A percentile compares a stretch with the other conserved stretches of the same genome.
These are phyloP conservation scores for Mycocentrospora acerina DNA, from an alignment of 2,329 filamentous ascomycete species.

Conservation along the genomic window DNA sequence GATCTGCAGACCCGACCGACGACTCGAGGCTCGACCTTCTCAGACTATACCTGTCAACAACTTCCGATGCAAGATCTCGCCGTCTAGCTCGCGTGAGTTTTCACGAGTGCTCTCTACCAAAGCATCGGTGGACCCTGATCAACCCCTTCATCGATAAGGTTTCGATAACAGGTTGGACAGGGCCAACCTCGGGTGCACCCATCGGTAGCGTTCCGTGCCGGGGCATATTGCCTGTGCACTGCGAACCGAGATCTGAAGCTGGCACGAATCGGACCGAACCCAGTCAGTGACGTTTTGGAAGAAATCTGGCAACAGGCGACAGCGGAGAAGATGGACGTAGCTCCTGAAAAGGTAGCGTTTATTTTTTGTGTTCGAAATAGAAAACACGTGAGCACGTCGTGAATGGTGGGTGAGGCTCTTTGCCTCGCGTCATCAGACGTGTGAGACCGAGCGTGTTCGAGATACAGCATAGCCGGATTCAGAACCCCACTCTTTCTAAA, in stretches of 20 bases:
- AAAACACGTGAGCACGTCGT: too few relatives aligned
- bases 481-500: too few relatives aligned
- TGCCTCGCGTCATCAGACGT: too few relatives aligned
- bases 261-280: constrained; percentile 12
- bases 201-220: constrained; percentile 28
- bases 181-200: constrained; percentile 18
- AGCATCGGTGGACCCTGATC: constrained; percentile 2
- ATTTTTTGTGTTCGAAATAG: too few relatives aligned
- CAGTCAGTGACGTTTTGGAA: constrained; percentile 7
- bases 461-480: too few relatives aligned
- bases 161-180: constrained; percentile 8
- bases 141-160: constrained; percentile 2
- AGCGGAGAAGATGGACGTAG: too few relatives aligned
- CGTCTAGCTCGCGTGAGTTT: neutral
- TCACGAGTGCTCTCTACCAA: neutral
- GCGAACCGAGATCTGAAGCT: constrained; percentile 27
- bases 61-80: neutral
- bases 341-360: too few relatives aligned
- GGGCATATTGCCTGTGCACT: constrained; percentile 12
- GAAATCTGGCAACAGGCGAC: too few relatives aligned
- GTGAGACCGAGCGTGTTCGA: too few relatives aligned
- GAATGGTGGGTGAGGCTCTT: too few relatives aligned
- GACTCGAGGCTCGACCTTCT: constrained; percentile 6
- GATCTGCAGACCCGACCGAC: constrained; percentile 15
- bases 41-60: constrained; percentile 7